Conservation (phyloP, 2,329 filamentous ascomycete genomes). For the Sordariomycetes sp. region DNA sequence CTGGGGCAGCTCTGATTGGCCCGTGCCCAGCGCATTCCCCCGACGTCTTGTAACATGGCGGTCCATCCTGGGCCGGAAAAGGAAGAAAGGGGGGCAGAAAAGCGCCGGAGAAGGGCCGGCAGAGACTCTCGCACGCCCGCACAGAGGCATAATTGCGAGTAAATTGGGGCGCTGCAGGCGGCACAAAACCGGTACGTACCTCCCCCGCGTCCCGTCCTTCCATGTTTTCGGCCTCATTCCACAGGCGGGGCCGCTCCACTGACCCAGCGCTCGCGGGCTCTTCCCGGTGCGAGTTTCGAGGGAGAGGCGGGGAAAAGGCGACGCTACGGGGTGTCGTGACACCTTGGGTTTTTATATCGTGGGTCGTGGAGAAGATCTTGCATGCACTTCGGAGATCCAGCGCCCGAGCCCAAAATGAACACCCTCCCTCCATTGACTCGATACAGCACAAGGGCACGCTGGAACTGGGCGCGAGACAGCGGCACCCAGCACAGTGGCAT, state of each 20-base stretch:
- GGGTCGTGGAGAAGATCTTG: no score
- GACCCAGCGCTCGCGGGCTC: neutral
- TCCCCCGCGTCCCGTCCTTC: neutral
- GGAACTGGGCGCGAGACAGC: no score
- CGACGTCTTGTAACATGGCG: neutral
- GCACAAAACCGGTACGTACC: neutral
- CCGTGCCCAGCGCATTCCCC: neutral
- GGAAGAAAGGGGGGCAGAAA: slow-evolving; percentile 9
- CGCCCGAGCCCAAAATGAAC: no score
- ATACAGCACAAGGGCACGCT: no score
- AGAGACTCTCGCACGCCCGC: neutral
- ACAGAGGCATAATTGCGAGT: slow-evolving; percentile 3
- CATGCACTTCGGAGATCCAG: no score
- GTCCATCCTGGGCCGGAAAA: slow-evolving; percentile 1
- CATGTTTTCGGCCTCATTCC: neutral
- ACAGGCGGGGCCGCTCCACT: neutral
- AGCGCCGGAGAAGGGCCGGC: slow-evolving; percentile 18
- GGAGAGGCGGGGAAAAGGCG: neutral
- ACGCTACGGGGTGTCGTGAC: neutral
- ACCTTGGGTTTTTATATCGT: neutral
- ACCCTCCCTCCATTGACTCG: no score
- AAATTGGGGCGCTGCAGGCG: neutral
- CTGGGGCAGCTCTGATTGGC: neutral
- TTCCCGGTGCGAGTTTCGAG: neutral
- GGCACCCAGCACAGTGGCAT: no score